Evolutionary conservation across 1,284 basidiomycete species (phyloP), one percentile per base, ranked within the genome.

Genomic region (Apiotrichum brassicae): DNA sequence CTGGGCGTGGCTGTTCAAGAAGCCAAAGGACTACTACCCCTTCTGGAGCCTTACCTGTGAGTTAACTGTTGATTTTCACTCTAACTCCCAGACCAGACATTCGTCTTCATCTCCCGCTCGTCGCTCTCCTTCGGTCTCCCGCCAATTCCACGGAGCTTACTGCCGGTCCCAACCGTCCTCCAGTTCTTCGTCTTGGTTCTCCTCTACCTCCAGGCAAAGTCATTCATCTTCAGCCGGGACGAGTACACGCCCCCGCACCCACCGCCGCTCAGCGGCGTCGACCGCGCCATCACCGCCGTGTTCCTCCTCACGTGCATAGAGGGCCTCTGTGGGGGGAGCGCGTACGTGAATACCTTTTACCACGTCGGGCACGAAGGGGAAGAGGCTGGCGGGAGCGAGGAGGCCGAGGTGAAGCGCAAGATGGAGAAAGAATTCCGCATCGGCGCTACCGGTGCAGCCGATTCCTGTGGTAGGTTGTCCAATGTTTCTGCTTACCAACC

Each of bases 21-120:
- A 82, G 1, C 79, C 94, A 26, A 78, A 88, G 28, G 94, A 98
- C 66, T 98, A 94, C 69, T 97, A 97, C 71, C 92, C 93, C 6
- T 79, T 94, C 35, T 91, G 89, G 87, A 66, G 68, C 9, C 46
- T 74, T 26, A 72, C 71, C 1, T 70, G 68, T 66, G 32, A 32
- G 62, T 56, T 14, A 7, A 11, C 2, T 32, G 12, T 5, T 9
- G 5, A 16, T 18, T 20, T 5, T 23, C 9, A 9, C 35, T 16
- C 34, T 50, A 19, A 43, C 52, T 40, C 18, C 1, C 53, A 68
- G 65, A 91, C 68, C 89, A 98, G 77, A 82, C 86, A 14, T 91
- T 92, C 40, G 94, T 98, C 41, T 98, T 98, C 75, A 68, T 97
- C 53, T 97, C 93, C 1, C 86, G 95, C 3, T 95, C 92, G 0